Conservation (phyloP, 345 rosid species). For the Pelargonium nanum region DNA sequence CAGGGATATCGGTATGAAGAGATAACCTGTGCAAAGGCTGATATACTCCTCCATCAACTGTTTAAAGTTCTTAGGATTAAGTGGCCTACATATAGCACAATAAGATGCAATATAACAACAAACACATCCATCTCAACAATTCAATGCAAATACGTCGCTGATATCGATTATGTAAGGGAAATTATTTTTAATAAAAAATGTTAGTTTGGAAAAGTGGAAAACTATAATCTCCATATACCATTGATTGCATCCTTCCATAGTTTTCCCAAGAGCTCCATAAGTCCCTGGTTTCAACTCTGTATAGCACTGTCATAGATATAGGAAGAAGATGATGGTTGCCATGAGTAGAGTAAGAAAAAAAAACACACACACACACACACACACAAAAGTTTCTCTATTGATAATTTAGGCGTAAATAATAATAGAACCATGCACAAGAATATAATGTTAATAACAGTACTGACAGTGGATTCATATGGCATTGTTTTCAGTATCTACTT, state of each 20-base stretch:
- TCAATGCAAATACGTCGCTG: too few species aligned
- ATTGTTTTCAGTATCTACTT: too few species aligned
- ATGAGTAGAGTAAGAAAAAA: neutral
- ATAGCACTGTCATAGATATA: conserved; percentile 37
- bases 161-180: conserved; percentile 1
- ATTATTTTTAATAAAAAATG: neutral
- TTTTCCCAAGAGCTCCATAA: conserved; percentile 62
- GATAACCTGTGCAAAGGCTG: conserved; percentile 54
- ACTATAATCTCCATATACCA: conserved; percentile 34
- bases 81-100: conserved; percentile 45
- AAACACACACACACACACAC: too few species aligned
- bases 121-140: neutral
- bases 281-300: conserved; percentile 53
- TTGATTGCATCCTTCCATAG: conserved; percentile 74
- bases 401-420: too few species aligned
- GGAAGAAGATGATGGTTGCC: neutral
- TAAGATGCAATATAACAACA: conserved; percentile 3
- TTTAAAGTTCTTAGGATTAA: conserved; percentile 42
- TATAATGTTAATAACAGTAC: neutral
- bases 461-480: too few species aligned
- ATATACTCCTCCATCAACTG: conserved; percentile 58
- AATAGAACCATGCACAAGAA: too few species aligned
- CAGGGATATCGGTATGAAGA: neutral
- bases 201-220: neutral
- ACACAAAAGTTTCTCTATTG: too few species aligned